Conservation (phyloP, 768 basidiomycete genomes). For the Jaapia argillacea region DNA sequence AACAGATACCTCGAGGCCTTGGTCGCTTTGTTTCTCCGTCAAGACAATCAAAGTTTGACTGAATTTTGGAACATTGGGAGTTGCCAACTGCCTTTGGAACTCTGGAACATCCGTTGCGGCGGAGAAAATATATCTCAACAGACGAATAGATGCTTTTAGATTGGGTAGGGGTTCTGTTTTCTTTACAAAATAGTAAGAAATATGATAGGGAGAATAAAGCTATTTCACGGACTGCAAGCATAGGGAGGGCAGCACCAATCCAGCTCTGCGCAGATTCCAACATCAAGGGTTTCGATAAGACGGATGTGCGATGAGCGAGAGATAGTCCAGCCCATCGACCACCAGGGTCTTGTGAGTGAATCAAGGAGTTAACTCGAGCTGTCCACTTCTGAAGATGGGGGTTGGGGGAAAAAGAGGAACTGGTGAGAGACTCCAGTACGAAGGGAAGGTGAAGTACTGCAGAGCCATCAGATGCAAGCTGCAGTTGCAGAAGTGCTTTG, state of each 20-base stretch:
- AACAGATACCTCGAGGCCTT: conserved; percentile 45
- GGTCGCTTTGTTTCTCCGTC: conserved; percentile 38
- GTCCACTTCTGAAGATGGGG: conserved; percentile 68
- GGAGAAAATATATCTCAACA: conserved; percentile 52
- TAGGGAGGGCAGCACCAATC: conserved; percentile 53
- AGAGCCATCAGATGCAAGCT: conserved; percentile 60
- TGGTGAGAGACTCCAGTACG: conserved; percentile 43
- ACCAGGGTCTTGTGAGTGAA: conserved; percentile 70
- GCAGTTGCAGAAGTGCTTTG: conserved; percentile 56
- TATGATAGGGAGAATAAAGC: conserved; percentile 13
- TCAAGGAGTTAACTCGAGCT: conserved; percentile 58
- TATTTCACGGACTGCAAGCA: conserved; percentile 54
- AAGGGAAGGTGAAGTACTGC: conserved; percentile 50
- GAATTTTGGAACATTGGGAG: conserved; percentile 67
- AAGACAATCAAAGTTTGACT: conserved; percentile 46
- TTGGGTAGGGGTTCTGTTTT: conserved; percentile 57
- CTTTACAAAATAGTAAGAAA: conserved; percentile 27
- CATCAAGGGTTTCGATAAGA: conserved; percentile 48
- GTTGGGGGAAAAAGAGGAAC: conserved; percentile 46
- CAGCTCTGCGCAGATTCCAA: conserved; percentile 66
- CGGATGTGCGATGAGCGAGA: conserved; percentile 57
- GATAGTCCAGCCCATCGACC: conserved; percentile 76
- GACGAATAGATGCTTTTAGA: conserved; percentile 53
- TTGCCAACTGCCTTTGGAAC: conserved; percentile 71
- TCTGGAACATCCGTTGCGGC: conserved; percentile 53